Conservation (phyloP, 75 land plant species). For the Sequoia sempervirens region DNA sequence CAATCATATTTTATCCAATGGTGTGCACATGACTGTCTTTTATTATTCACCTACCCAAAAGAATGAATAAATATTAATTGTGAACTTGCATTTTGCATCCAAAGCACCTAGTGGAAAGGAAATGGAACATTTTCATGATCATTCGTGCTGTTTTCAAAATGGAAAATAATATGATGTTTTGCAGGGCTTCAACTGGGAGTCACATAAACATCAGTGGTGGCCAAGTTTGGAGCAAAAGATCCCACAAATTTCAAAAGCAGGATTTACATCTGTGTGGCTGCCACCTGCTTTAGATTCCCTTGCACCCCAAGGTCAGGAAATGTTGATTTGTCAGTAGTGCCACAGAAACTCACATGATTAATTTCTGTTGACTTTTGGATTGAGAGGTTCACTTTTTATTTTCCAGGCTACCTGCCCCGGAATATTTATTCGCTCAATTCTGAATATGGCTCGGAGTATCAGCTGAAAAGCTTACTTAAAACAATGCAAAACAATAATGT, state of each 20-base stretch:
- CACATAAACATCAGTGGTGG: constrained; percentile 83
- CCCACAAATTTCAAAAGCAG: constrained; percentile 59
- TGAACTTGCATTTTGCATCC: background rate
- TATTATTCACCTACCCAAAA: background rate
- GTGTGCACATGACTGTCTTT: background rate
- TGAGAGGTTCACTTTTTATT: background rate
- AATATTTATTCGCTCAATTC: constrained; percentile 78
- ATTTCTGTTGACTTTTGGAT: background rate
- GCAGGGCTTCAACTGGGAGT: constrained; percentile 92
- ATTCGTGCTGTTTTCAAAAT: background rate
- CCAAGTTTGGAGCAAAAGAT: constrained; percentile 50
- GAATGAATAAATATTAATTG: background rate
- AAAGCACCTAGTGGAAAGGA: background rate
- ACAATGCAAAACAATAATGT: constrained; percentile 46
- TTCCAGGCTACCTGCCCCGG: constrained; percentile 78
- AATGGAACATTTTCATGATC: background rate
- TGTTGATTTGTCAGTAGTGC: background rate
- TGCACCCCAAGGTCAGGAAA: constrained; percentile 61
- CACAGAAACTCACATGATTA: background rate
- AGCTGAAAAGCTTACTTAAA: constrained; percentile 50
- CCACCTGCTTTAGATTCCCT: constrained; percentile 75
- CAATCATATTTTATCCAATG: background rate
- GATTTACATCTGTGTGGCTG: constrained; percentile 84
- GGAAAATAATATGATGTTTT: background rate
- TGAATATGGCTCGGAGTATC: constrained; percentile 69